Conservation (phyloP, 2,329 filamentous ascomycete genomes). For the Sarocladium oryzae region DNA sequence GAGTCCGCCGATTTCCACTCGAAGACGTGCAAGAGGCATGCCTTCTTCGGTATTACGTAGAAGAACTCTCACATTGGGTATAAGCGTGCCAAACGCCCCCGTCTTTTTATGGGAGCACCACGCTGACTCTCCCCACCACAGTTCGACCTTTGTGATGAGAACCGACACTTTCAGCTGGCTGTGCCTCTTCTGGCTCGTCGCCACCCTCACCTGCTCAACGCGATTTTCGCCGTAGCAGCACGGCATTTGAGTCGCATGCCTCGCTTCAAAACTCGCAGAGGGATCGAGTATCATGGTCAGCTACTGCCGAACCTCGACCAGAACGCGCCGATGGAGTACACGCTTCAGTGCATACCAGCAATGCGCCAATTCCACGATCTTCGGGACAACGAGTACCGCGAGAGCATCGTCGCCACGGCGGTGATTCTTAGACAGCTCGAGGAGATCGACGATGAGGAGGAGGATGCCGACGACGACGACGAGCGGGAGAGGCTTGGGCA, state of each 20-base stretch:
- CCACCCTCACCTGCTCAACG: slow-evolving; percentile 31
- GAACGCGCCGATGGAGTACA: slow-evolving; percentile 34
- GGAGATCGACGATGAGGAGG: slow-evolving; percentile 34
- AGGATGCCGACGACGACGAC: slow-evolving; percentile 13
- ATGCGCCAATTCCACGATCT: slow-evolving; percentile 30
- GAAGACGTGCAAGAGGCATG: slow-evolving; percentile 10
- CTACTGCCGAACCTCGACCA: slow-evolving; percentile 27
- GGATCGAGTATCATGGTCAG: slow-evolving; percentile 32
- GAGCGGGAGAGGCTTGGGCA: not conserved
- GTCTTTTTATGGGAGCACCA: slow-evolving; percentile 9
- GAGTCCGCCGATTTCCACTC: not conserved
- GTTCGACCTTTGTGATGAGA: slow-evolving; percentile 35
- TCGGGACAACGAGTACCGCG: slow-evolving; percentile 30
- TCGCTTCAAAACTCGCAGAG: slow-evolving; percentile 28
- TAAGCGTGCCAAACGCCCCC: not conserved
- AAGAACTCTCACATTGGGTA: slow-evolving; percentile 11
- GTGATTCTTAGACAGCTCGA: slow-evolving; percentile 34
- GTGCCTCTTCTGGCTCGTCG: slow-evolving; percentile 28
- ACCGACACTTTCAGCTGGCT: slow-evolving; percentile 32
- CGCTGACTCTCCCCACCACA: slow-evolving; percentile 11
- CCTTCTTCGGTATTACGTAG: slow-evolving; percentile 11
- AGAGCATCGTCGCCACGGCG: slow-evolving; percentile 33
- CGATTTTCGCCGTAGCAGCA: slow-evolving; percentile 33
- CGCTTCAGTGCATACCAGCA: slow-evolving; percentile 32
- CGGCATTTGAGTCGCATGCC: slow-evolving; percentile 32